These are phyloP conservation scores for Glutinoglossum americanum DNA, from an alignment of 495 filamentous ascomycete species.

Conservation along the genomic window DNA sequence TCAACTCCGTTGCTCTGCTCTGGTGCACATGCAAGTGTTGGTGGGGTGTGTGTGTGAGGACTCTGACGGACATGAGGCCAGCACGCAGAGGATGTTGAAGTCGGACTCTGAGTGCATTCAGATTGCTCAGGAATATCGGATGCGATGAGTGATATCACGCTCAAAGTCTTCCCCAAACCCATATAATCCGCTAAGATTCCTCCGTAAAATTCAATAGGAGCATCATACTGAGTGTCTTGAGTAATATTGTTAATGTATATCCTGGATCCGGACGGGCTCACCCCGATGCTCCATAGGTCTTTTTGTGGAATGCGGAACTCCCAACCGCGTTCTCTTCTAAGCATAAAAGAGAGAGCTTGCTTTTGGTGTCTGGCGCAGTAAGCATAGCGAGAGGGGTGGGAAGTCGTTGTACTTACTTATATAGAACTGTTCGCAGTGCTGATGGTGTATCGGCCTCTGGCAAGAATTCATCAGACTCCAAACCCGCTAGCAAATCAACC, in stretches of 20 bases:
- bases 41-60: not conserved
- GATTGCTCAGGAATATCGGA: not conserved
- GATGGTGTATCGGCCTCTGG: conserved; percentile 10
- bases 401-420: conserved; percentile 9
- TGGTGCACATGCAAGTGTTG: not conserved
- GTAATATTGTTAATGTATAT: conserved; percentile 17
- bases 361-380: conserved; percentile 17
- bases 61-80: not conserved
- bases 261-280: not conserved
- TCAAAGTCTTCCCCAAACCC: conserved; percentile 83
- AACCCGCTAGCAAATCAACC: conserved; percentile 3
- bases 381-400: not conserved
- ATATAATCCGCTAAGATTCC: conserved; percentile 94
- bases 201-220: not conserved
- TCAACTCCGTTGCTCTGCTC: not conserved
- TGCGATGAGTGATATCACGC: conserved; percentile 52
- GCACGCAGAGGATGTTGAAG: not conserved
- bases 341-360: conserved; percentile 24
- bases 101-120: not conserved
- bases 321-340: conserved; percentile 20
- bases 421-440: conserved; percentile 13
- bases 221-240: conserved; percentile 5
- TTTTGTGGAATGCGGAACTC: conserved; percentile 1
- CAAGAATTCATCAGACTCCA: conserved; percentile 11
- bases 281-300: conserved; percentile 11